Percentiles rank a stretch among this genome's conserved stretches.
These are phyloP conservation scores for Borovskyia barvae DNA, from an alignment of 208 protist genomes.

Conservation along the genomic window DNA sequence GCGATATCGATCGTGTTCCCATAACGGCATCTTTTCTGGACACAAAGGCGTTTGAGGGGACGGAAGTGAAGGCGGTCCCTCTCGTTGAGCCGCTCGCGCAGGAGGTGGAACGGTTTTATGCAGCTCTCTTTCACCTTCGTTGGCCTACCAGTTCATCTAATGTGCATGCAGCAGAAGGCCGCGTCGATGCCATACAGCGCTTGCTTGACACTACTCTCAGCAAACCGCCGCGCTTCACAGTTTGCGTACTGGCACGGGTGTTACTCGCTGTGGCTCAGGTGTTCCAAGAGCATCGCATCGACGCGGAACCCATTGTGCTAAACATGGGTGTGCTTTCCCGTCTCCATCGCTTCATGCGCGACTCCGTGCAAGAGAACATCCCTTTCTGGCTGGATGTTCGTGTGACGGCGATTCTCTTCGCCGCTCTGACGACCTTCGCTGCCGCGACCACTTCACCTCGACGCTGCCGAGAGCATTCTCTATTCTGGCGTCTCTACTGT, in stretches of 20 bases:
- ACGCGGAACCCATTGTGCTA: constrained; percentile 27
- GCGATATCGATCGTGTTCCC: constrained; percentile 67
- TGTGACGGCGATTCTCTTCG: constrained; percentile 63
- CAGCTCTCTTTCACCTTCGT: constrained; percentile 36
- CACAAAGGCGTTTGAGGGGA: constrained; percentile 66
- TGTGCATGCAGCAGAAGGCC: constrained; percentile 8
- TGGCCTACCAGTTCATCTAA: neutral
- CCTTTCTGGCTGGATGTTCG: constrained; percentile 85
- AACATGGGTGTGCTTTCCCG: constrained; percentile 24
- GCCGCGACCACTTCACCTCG: constrained; percentile 32
- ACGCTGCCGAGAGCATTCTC: constrained; percentile 10
- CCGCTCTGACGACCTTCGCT: constrained; percentile 57
- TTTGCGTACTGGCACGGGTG: constrained; percentile 53
- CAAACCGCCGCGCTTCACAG: constrained; percentile 54
- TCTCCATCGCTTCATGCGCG: constrained; percentile 48
- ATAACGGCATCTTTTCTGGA: constrained; percentile 57
- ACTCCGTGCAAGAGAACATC: constrained; percentile 75
- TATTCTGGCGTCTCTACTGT: constrained; percentile 69
- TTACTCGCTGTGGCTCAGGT: constrained; percentile 47
- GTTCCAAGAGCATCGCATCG: constrained; percentile 15
- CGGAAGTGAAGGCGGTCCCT: constrained; percentile 44
- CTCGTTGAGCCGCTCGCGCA: constrained; percentile 37
- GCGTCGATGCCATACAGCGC: constrained; percentile 44
- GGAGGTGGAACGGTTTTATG: constrained; percentile 81
- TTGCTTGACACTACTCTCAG: constrained; percentile 28